phyloP scores from a whole-genome alignment of 2,329 filamentous ascomycete species.

The Pleoardoris graminearum region DNA sequence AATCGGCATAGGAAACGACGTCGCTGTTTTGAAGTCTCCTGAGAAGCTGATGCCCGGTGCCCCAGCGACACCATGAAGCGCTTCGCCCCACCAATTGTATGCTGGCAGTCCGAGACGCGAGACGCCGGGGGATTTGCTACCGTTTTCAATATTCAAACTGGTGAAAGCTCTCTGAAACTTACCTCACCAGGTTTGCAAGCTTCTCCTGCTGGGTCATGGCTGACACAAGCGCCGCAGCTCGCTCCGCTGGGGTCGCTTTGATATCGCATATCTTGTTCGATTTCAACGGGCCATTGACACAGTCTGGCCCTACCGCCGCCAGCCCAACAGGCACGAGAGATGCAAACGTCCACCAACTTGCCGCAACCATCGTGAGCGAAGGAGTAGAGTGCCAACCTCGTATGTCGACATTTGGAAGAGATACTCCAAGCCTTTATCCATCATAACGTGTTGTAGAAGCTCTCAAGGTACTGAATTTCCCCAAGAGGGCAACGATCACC shows the following conservation, averaged over 20 bases:
- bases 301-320: slow-evolving; percentile 49
- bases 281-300: slow-evolving; percentile 53
- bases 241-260: slow-evolving; percentile 42
- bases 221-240: slow-evolving; percentile 55
- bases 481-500: no score
- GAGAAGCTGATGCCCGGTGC: slow-evolving; percentile 60
- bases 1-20: slow-evolving; percentile 68
- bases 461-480: no score
- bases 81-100: slow-evolving; percentile 55
- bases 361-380: neutral
- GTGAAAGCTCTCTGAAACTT: slow-evolving; percentile 3
- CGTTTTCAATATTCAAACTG: slow-evolving; percentile 8
- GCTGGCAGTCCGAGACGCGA: slow-evolving; percentile 4
- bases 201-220: slow-evolving; percentile 59
- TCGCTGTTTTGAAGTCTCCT: slow-evolving; percentile 62
- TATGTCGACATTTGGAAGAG: neutral
- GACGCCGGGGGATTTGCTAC: slow-evolving; percentile 50
- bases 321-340: neutral
- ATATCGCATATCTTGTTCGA: slow-evolving; percentile 56
- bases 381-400: neutral
- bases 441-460: neutral
- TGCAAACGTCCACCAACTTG: neutral
- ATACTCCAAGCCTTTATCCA: neutral
- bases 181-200: slow-evolving; percentile 41
- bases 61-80: slow-evolving; percentile 63